Conservation (phyloP, 345 rosid species). For the Excoecaria agallocha region DNA sequence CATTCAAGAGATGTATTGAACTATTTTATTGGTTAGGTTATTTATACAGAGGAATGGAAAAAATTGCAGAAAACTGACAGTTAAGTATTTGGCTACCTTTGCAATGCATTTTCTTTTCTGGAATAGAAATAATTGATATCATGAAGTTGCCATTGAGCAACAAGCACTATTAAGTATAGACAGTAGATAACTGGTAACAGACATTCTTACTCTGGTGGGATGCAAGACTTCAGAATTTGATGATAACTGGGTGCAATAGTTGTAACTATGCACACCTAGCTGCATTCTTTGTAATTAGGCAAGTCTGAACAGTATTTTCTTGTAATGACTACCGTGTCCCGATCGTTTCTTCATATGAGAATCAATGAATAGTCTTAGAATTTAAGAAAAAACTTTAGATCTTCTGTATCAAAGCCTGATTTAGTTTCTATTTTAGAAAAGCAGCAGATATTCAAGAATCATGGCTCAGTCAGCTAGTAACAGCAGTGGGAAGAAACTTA, state of each 20-base stretch:
- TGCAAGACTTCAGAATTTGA: not conserved
- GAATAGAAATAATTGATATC: not conserved
- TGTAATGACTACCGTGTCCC: not conserved
- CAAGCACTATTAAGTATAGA: not conserved
- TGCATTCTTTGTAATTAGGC: not conserved
- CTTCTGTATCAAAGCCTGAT: conserved; percentile 12
- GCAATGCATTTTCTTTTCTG: not conserved
- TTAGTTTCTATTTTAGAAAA: conserved; percentile 22
- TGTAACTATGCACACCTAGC: not conserved
- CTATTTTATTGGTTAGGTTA: too few relatives aligned
- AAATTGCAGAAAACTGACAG: too few relatives aligned
- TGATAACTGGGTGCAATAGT: not conserved
- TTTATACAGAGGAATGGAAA: too few relatives aligned
- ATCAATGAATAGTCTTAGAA: not conserved
- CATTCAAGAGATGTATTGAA: too few relatives aligned
- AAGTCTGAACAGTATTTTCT: not conserved
- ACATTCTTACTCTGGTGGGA: not conserved
- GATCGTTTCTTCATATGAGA: not conserved
- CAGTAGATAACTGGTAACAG: not conserved
- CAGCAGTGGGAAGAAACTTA: conserved; percentile 48
- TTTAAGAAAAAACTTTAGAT: not conserved
- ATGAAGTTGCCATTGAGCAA: too few relatives aligned
- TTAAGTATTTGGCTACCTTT: too few relatives aligned
- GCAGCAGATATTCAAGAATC: conserved; percentile 22
- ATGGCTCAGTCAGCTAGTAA: conserved; percentile 54